A percentile compares a stretch with the other conserved stretches of the same genome.
Evolutionary conservation across 148 eudicot species (phyloP).

Genomic region (Hydrangea macrophylla): DNA sequence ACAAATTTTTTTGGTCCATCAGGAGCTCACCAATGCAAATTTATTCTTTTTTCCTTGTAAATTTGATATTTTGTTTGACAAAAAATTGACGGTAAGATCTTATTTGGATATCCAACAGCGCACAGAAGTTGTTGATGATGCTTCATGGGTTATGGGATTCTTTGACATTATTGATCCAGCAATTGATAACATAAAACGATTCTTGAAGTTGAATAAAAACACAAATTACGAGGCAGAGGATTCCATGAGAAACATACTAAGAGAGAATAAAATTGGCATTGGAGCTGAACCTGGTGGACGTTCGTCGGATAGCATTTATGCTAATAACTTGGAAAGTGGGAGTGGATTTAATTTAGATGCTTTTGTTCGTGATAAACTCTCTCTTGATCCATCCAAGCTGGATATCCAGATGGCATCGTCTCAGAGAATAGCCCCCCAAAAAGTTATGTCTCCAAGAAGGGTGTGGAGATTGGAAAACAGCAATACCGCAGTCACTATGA

Average conservation of each 20-base stretch:
- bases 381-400: constrained; percentile 61
- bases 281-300: constrained; percentile 19
- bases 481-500: not conserved
- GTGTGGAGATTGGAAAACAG: constrained; percentile 24
- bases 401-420: constrained; percentile 57
- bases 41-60: too few relatives aligned
- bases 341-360: constrained; percentile 67
- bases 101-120: constrained; percentile 51
- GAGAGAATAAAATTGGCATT: constrained; percentile 2
- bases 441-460: constrained; percentile 22
- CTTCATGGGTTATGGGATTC: constrained; percentile 86
- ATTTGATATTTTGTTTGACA: too few relatives aligned
- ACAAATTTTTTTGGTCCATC: too few relatives aligned
- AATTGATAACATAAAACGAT: constrained; percentile 68
- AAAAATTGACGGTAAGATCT: not conserved
- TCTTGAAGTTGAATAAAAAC: constrained; percentile 59
- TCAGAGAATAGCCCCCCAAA: constrained; percentile 20
- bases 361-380: constrained; percentile 60
- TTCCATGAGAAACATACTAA: constrained; percentile 20
- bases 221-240: constrained; percentile 27
- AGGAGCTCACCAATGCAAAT: not conserved
- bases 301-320: constrained; percentile 12
- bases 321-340: constrained; percentile 16
- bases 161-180: constrained; percentile 92
- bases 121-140: constrained; percentile 89